Evolutionary conservation across 208 protist genomes (phyloP), one percentile per base, ranked within the genome.

Genomic region (Wallacemonas sp.): DNA sequence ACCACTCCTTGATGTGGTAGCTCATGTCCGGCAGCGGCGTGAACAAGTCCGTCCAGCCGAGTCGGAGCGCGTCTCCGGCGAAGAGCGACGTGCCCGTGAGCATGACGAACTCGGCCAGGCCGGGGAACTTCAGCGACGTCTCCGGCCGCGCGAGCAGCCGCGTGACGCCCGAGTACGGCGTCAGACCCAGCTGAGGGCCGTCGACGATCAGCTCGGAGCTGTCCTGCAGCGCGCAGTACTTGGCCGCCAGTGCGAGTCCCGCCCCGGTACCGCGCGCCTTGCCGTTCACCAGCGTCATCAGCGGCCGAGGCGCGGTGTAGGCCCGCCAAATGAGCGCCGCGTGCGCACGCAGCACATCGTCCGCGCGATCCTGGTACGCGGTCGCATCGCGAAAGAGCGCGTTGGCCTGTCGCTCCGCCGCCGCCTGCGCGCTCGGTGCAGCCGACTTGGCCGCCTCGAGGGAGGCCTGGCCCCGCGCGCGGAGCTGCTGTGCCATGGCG

Each of bases 1-100:
- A 97, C 92, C 92, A 97, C 44, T 95, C 87, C 64, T 94, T 92
- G 67, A 97, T 92, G 78, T 97, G 86, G 67, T 92, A 93, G 46
- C 82, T 82, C 75, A 94, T 89, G 71, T 97, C 89, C 31, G 86
- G 82, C 33, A 94, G 67, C 23, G 77, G 82, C 16, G 93, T 93
- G 79, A 93, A 95, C 31, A 97, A 78, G 67, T 95, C 93, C 16
- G 87, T 88, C 87, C 91, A 97, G 22, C 93, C 91, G 8, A 97
- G 72, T 14, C 91, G 81, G 33, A 95, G 79, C 26, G 79, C 93
- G 45, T 97, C 93, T 14, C 93, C 93, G 31, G 89, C 89, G 69
- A 95, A 96, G 48, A 97, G 86, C 7, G 89, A 91, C 25, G 87
- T 84, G 14, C 93, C 93, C 2, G 93, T 96, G 44, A 97, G 78